Base-by-base conservation (phyloP, 129 eudicot genomes). In the Saussurea involucrata region DNA sequence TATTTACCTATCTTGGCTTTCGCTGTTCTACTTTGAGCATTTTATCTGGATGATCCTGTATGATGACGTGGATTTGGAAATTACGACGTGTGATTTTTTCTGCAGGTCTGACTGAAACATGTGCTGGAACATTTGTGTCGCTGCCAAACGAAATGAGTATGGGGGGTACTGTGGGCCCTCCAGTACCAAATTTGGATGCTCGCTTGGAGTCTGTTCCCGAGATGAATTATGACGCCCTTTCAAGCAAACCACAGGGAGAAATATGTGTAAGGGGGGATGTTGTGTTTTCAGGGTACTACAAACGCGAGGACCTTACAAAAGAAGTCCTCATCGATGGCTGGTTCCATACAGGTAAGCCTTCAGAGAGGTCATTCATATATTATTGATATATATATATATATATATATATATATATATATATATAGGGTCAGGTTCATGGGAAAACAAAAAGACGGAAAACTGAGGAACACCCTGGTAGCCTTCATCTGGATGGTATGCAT, bases 101-200 rank as follows among this genome's bases (percentile, higher is more conserved):
- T 10, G 18, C 68, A 91, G 97, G 97, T 31, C 78, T 91, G 74
- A 91, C 97, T 2, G 97, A 91, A 80, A 91, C 88, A 27, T 91
- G 97, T 81, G 97, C 92, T 57, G 97, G 95, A 63, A 67, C 97
- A 53, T 91, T 91, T 81, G 88, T 91, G 33, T 85, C 97, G 0
- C 71, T 83, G 29, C 97, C 97, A 31, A 84, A 91, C 9, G 90
- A 88, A 83, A 65, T 83, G 72, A 71, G 53, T 63, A 89, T 88
- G 97, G 66, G 87, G 78, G 95, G 97, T 40, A 91, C 97, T 6
- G 97, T 91, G 76, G 97, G 95, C 8, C 95, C 97, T 31, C 97
- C 97, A 0, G 86, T 88, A 63, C 97, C 97, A 22, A 83, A 81
- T 79, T 84, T 89, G 81, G 90, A 88, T 73, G 87, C 90, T 31